These are phyloP conservation scores for Schizosaccharomyces versatilis DNA, from an alignment of 1,139 yeast species.

Conservation along the genomic window DNA sequence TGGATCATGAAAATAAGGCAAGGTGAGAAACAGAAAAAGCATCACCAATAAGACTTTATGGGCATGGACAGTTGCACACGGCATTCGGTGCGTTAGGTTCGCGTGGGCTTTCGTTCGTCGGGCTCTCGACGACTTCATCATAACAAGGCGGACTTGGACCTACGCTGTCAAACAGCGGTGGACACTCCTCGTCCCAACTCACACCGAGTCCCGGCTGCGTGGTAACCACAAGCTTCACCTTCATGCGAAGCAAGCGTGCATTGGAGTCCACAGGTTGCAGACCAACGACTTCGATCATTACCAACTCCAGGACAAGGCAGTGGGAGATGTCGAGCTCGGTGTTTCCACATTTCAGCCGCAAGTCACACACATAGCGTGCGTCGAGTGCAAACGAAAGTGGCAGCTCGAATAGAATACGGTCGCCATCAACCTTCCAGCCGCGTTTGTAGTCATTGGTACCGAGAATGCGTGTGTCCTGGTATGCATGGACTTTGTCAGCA, in stretches of 20 bases:
- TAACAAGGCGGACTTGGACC: slow-evolving; percentile 2
- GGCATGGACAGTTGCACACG: too few species aligned
- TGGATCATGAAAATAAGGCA: too few species aligned
- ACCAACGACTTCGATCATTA: neutral
- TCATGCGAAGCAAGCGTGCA: slow-evolving; percentile 72
- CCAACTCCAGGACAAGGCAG: slow-evolving; percentile 56
- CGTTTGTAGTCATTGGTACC: slow-evolving; percentile 58
- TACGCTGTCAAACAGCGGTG: slow-evolving; percentile 55
- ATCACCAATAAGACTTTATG: too few species aligned
- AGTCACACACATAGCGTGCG: slow-evolving; percentile 23
- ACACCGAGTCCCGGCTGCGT: slow-evolving; percentile 90
- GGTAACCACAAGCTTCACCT: slow-evolving; percentile 55
- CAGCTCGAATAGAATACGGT: slow-evolving; percentile 12
- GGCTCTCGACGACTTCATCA: neutral
- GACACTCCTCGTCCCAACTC: slow-evolving; percentile 97
- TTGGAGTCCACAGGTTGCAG: neutral
- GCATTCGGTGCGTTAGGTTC: too few species aligned
- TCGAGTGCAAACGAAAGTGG: slow-evolving; percentile 21
- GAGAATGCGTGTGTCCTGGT: slow-evolving; percentile 53
- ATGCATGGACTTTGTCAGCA: slow-evolving; percentile 24
- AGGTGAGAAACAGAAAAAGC: too few species aligned
- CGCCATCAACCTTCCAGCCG: slow-evolving; percentile 79
- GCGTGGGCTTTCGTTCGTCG: too few species aligned
- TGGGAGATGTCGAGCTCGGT: slow-evolving; percentile 47
- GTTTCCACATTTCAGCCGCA: slow-evolving; percentile 55